Evolutionary conservation across 768 basidiomycete genomes (phyloP), one percentile per base, ranked within the genome.

Genomic region (Trametes cubensis): DNA sequence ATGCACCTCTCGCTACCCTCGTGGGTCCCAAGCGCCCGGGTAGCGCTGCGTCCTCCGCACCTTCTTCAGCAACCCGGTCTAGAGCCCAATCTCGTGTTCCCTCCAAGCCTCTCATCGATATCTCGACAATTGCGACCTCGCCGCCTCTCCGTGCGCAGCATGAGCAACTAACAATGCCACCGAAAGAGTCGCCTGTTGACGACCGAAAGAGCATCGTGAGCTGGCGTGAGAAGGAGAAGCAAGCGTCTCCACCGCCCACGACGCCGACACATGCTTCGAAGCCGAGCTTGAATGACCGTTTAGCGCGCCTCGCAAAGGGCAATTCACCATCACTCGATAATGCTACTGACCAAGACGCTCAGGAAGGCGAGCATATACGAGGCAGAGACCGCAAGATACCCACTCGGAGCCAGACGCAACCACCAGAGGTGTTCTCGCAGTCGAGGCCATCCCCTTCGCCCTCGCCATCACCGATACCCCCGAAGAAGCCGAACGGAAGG

Each of bases 1-100:
- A 86, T 65, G 81, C 85, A 2, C 90, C 90, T 14, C 78, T 93
- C 39, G 85, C 87, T 0, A 79, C 76, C 1, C 77, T 90, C 39
- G 75, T 89, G 7, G 78, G 78, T 0, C 89, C 90, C 13, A 81
- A 78, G 50, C 80, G 90, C 39, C 89, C 90, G 17, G 88, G 87
- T 18, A 89, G 86, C 64, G 79, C 87, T 2, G 70, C 76, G 13
- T 81, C 81, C 25, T 70, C 70, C 11, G 63, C 65, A 5, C 73
- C 76, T 34, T 21, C 74, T 30, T 23, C 74, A 73, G 25, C 59
- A 55, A 39, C 59, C 46, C 51, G 55, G 20, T 48, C 60, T 15
- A 67, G 73, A 14, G 66, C 67, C 15, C 48, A 23, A 6, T 62
- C 61, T 42, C 73, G 77, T n/a, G 67, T 70, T 40, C 77, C 75